Evolutionary conservation across 192 early-diverging fungal species (phyloP).

Genomic region (Oehlia diaphana): DNA sequence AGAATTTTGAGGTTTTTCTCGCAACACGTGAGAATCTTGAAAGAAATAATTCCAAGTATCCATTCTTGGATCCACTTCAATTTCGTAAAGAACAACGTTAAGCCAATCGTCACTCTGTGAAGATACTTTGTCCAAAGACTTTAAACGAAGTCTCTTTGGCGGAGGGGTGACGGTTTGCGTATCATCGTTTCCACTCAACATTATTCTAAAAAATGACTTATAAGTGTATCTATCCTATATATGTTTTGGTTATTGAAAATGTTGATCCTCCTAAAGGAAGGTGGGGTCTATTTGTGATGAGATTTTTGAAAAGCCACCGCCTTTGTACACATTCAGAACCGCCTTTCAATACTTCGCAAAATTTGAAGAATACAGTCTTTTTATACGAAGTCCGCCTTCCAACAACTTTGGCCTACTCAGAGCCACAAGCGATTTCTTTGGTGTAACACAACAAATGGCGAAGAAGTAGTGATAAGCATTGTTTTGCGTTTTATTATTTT

Average conservation of each 20-base stretch:
- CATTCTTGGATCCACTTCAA: constrained; percentile 3
- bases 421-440: neutral
- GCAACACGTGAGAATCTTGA: neutral
- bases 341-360: neutral
- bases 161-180: no score
- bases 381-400: no score
- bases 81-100: no score
- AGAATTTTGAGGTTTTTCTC: constrained; percentile 5
- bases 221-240: neutral
- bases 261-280: neutral
- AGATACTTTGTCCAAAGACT: no score
- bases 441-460: neutral
- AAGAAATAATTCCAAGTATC: neutral
- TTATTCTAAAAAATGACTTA: neutral
- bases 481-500: constrained; percentile 2
- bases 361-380: no score
- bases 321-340: constrained; percentile 11
- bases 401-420: neutral
- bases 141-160: no score
- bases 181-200: no score
- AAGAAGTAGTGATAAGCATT: neutral
- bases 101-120: neutral
- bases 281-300: neutral
- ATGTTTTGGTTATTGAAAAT: no score
- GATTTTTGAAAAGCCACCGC: neutral